A percentile compares a stretch with the other conserved stretches of the same genome.
phyloP scores from a whole-genome alignment of 495 filamentous ascomycete genomes.

The Chaetomium tenue region DNA sequence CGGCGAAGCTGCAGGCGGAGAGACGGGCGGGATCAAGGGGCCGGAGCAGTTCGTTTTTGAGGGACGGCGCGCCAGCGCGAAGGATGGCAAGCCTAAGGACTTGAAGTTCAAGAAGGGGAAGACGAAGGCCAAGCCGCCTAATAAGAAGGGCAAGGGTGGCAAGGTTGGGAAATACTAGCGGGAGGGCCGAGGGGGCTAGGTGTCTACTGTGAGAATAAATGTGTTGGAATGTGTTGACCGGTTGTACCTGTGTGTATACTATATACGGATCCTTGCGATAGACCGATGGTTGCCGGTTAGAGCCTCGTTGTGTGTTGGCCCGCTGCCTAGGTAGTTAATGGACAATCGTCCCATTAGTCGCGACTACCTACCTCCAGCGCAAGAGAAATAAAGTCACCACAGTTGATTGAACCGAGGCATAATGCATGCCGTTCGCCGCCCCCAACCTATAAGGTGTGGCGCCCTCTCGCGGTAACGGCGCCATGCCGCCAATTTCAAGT shows the following conservation, averaged over 20 bases:
- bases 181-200: background rate
- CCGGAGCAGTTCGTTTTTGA: slow-evolving; percentile 82
- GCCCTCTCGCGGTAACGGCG: too few species aligned
- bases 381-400: background rate
- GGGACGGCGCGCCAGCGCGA: slow-evolving; percentile 74
- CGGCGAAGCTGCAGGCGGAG: background rate
- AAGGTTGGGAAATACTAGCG: slow-evolving; percentile 36
- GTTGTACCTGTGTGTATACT: background rate
- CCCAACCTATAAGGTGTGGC: too few species aligned
- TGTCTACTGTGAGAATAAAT: background rate
- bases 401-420: too few species aligned
- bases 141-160: slow-evolving; percentile 19
- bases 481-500: background rate
- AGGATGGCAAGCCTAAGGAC: slow-evolving; percentile 58
- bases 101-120: slow-evolving; percentile 59
- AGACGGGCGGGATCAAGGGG: slow-evolving; percentile 37
- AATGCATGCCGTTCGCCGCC: too few species aligned
- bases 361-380: background rate
- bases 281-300: background rate
- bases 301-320: background rate
- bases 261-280: background rate
- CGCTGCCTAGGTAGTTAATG: background rate
- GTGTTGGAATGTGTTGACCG: too few species aligned
- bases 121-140: slow-evolving; percentile 38
- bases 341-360: background rate